These are phyloP conservation scores for Paxillus involutus DNA, from an alignment of 768 basidiomycete species.

Conservation along the genomic window DNA sequence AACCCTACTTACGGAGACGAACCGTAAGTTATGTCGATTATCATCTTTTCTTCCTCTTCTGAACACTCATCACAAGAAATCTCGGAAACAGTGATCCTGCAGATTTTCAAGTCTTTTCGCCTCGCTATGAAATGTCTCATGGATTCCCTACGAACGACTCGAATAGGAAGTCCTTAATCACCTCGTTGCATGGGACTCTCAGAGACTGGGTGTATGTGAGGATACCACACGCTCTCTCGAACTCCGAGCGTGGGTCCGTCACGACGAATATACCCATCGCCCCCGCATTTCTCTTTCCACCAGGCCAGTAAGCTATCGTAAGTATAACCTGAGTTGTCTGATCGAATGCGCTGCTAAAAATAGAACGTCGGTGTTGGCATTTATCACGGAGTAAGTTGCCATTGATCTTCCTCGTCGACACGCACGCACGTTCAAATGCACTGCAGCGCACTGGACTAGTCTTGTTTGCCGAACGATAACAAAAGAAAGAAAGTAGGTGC, in stretches of 20 bases:
- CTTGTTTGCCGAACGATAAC: no score
- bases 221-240: constrained; percentile 55
- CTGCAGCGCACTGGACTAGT: no score
- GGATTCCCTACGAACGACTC: constrained; percentile 58
- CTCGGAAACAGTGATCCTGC: constrained; percentile 68
- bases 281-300: constrained; percentile 16
- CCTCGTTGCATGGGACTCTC: constrained; percentile 66
- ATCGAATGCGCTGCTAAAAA: not conserved
- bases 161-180: constrained; percentile 56
- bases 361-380: not conserved
- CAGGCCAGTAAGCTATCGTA: not conserved
- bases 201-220: constrained; percentile 76
- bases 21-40: constrained; percentile 50
- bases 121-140: constrained; percentile 77
- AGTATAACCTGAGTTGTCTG: not conserved
- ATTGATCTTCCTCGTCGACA: not conserved
- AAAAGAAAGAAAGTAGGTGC: no score
- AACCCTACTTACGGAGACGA: constrained; percentile 69
- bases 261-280: constrained; percentile 56
- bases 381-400: not conserved
- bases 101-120: constrained; percentile 66
- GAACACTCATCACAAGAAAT: constrained; percentile 36
- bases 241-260: constrained; percentile 35
- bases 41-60: constrained; percentile 2
- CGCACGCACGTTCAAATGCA: no score